Percentiles rank a stretch among this genome's conserved stretches.
Evolutionary conservation across 306 rosid genomes (phyloP).

Genomic region (Albizia julibrissin): DNA sequence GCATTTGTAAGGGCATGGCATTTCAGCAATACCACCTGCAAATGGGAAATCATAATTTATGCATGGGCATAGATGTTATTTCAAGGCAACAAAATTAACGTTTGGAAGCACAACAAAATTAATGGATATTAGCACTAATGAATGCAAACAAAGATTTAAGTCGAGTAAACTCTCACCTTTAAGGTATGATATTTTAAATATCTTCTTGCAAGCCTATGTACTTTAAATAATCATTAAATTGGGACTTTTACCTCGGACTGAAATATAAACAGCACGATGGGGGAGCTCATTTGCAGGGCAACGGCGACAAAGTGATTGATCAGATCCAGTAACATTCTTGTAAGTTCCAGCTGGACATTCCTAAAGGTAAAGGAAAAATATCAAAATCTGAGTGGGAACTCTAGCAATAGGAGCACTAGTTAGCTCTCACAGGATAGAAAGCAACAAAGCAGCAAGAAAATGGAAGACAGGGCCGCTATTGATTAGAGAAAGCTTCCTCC

Average conservation of each 20-base stretch:
- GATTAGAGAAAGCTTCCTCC: constrained; percentile 17
- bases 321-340: constrained; percentile 88
- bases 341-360: constrained; percentile 95
- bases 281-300: constrained; percentile 88
- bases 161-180: neutral
- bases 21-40: constrained; percentile 84
- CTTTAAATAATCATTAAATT: constrained; percentile 24
- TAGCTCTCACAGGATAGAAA: constrained; percentile 29
- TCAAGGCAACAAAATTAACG: neutral
- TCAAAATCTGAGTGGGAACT: constrained; percentile 22
- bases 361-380: constrained; percentile 49
- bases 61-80: constrained; percentile 6
- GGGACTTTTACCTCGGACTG: constrained; percentile 76
- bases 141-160: neutral
- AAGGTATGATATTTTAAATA: neutral
- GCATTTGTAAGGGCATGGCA: constrained; percentile 91
- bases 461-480: constrained; percentile 3
- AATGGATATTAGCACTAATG: neutral
- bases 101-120: neutral
- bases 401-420: constrained; percentile 24
- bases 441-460: constrained; percentile 22
- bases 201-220: constrained; percentile 11
- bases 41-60: constrained; percentile 18
- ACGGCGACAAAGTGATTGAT: constrained; percentile 66
- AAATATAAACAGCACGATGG: constrained; percentile 68